Base-by-base conservation (phyloP, 495 filamentous ascomycete species). In the Hypoxylon cercidicola region DNA sequence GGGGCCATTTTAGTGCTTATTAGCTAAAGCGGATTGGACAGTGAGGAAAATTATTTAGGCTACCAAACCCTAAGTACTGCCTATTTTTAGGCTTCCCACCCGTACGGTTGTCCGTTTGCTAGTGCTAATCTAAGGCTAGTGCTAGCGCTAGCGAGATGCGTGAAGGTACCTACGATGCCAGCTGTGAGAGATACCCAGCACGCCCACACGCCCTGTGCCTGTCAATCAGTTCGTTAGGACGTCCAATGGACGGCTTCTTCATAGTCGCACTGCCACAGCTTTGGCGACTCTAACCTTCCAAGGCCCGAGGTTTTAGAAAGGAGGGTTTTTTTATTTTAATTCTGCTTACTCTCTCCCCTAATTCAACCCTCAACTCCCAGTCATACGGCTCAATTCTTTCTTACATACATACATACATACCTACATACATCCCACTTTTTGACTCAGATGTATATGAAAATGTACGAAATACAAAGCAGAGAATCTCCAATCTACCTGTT, bases 231-330 rank as follows among this genome's bases (percentile, higher is more conserved):
- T 40, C 37, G 37, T 40, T 40, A 40, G 37, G 37, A 5, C 7
- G 13, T 43, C 40, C 15, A 43, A 43, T 19, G 8, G 13, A 8
- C 37, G 11, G 10, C 9, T 32, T 1, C 9, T 32, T 52, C 25
- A 51, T 63, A 63, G 37, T 63, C 52, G 60, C 52, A 63, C 60
- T 50, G 60, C 60, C 52, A 63, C 45, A 7, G 7, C 21, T 32
- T 8, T 32, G 3, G 25, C 3, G 40, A 54, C 53, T 53, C 20
- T 5, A 20, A 41, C n/a, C 12, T 41, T 16, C 25, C 25, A 28
- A 28, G 30, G 30, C 30, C 30, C 9, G 30, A 32, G 1, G 30
- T 32, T 32, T 32, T 32, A n/a, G n/a, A n/a, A n/a, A n/a, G n/a
- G 15, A 5, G 37, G 37, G 15, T 40, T 18, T 43, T 3, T 20